These are phyloP conservation scores for Gossypium mustelinum DNA, from an alignment of 345 rosid species.

Conservation along the genomic window DNA sequence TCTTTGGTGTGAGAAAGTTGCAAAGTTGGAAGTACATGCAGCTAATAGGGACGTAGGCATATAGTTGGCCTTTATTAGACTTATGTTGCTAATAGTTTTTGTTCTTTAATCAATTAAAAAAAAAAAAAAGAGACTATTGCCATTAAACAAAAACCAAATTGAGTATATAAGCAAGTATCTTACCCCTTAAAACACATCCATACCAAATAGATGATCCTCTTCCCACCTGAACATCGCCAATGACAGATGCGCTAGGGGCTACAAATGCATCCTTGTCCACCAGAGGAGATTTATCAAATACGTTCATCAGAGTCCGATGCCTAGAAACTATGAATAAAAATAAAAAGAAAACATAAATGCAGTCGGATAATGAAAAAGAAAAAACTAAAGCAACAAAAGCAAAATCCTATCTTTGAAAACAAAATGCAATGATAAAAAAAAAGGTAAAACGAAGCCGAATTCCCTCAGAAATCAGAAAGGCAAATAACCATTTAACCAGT, in stretches of 20 bases:
- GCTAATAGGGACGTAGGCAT: too few relatives aligned
- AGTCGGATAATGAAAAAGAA: background rate
- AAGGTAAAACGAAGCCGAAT: background rate
- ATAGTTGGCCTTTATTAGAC: too few relatives aligned
- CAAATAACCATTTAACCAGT: background rate
- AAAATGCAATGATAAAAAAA: background rate
- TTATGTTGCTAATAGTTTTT: too few relatives aligned
- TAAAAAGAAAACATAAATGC: background rate
- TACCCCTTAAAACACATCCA: conserved; percentile 96
- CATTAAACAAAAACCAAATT: background rate
- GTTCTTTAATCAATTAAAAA: too few relatives aligned
- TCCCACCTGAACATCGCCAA: conserved; percentile 83
- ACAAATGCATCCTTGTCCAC: conserved; percentile 86
- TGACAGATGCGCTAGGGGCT: conserved; percentile 88
- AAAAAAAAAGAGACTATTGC: background rate
- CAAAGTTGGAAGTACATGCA: too few relatives aligned
- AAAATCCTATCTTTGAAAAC: background rate
- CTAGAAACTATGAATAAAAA: conserved; percentile 57
- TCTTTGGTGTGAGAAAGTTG: too few relatives aligned
- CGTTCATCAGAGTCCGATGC: conserved; percentile 90
- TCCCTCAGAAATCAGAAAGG: background rate
- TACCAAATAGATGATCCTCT: conserved; percentile 89
- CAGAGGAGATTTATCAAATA: conserved; percentile 76
- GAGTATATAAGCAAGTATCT: conserved; percentile 13
- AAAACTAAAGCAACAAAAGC: conserved; percentile 4